phyloP scores from a whole-genome alignment of 768 basidiomycete genomes.

The Fomitopsis pulvina region DNA sequence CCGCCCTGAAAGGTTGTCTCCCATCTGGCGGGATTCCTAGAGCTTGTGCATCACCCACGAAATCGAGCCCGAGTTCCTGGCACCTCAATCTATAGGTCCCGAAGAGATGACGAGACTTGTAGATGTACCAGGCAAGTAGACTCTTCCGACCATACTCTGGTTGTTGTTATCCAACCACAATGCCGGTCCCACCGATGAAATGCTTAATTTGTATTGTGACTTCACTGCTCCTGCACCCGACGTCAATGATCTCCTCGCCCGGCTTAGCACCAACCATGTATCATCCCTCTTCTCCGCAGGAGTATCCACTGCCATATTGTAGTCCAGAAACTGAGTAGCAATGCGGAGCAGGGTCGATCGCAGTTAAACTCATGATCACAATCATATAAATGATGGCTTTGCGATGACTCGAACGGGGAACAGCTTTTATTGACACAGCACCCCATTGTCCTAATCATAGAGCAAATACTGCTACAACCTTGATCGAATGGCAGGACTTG shows the following conservation, averaged over 20 bases:
- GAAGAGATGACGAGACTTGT: too few relatives aligned
- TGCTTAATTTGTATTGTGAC: conserved; percentile 53
- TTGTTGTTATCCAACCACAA: conserved; percentile 67
- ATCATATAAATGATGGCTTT: too few relatives aligned
- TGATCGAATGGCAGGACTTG: background rate
- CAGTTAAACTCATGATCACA: too few relatives aligned
- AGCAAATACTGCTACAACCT: background rate
- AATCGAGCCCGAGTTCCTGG: conserved; percentile 43
- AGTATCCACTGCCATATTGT: background rate
- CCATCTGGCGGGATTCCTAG: conserved; percentile 25
- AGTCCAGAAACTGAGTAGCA: too few relatives aligned
- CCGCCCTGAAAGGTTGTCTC: conserved; percentile 26
- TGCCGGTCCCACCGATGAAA: conserved; percentile 41
- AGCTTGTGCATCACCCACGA: conserved; percentile 49
- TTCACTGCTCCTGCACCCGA: conserved; percentile 83
- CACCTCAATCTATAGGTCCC: conserved; percentile 42
- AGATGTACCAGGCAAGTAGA: background rate
- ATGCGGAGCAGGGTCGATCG: too few relatives aligned
- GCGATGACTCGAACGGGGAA: too few relatives aligned
- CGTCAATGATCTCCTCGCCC: conserved; percentile 67
- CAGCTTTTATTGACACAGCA: background rate
- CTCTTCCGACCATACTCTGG: conserved; percentile 56
- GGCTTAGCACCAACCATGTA: conserved; percentile 51
- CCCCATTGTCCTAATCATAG: background rate
- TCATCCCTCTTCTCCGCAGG: background rate